Percentiles rank a stretch among this genome's conserved stretches.
Conservation (phyloP, 73 alveolate species). For the Paramecium octaurelia region DNA sequence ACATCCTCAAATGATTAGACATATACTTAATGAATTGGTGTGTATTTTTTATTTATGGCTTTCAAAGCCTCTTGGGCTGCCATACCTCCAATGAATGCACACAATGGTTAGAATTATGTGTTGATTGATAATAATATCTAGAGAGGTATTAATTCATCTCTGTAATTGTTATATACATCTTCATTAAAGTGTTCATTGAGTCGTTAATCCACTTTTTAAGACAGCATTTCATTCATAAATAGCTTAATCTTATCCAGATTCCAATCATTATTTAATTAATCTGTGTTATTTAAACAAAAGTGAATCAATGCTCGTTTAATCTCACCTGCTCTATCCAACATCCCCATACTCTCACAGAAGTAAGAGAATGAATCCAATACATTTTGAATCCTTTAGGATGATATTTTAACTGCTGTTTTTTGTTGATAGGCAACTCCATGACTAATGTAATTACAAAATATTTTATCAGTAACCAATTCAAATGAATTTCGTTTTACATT, state of each 20-base stretch:
- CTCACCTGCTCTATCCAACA: conserved; percentile 53
- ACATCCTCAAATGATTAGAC: background rate
- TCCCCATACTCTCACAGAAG: conserved; percentile 57
- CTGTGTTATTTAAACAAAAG: background rate
- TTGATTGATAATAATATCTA: background rate
- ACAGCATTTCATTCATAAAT: background rate
- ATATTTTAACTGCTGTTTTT: conserved; percentile 18
- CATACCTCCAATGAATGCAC: conserved; percentile 92
- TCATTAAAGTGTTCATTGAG: background rate
- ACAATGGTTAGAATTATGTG: conserved; percentile 19
- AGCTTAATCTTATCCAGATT: background rate
- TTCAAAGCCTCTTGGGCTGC: conserved; percentile 88
- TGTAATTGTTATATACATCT: background rate
- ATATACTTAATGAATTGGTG: conserved; percentile 79
- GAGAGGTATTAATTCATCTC: background rate
- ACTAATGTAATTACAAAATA: conserved; percentile 44
- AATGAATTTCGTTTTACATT: conserved; percentile 62
- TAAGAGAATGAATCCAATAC: background rate
- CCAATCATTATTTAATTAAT: background rate
- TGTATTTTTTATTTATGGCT: conserved; percentile 84
- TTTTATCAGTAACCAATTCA: conserved; percentile 56
- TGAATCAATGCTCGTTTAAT: background rate
- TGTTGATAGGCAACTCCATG: conserved; percentile 67
- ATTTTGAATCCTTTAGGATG: conserved; percentile 60
- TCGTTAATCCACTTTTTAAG: background rate